Evolutionary conservation across 1,139 yeast genomes (phyloP), one percentile per base, ranked within the genome.

Genomic region (Magnusiomyces tetraspermus): DNA sequence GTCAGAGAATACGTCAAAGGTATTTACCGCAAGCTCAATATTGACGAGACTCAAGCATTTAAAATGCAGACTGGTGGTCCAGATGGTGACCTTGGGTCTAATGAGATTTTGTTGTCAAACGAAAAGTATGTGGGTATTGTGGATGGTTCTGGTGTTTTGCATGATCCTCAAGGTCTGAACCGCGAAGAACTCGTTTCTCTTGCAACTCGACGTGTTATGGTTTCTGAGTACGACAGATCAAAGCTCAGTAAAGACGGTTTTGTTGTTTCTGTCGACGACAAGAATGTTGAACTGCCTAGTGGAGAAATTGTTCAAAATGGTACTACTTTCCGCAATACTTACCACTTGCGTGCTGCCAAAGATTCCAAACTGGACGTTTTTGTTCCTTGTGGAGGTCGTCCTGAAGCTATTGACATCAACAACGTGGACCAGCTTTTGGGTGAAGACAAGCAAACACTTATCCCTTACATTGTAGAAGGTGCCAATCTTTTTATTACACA

Each of bases 351-450:
- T 57, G 78, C 82, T 61, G 31, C 26, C 21, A 81, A 83, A 59
- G 76, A 78, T 58, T 82, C 78, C 61, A 84, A 85, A 53, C 75
- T 80, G 50, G 82, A 81, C 37, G 76, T 90, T 60, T 89, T 92
- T 71, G 97, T 90, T 48, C 98, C 98, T 55, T 92, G 98, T 71
- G 98, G 98, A 71, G 98, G 98, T 62, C 85, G 98, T 71, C 98
- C 98, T 57, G 92, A 86, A 61, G 95, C 97, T 19, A 84, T 92
- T 69, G 95, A 90, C 69, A 82, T 92, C 59, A 83, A 83, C 68
- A 92, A 86, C 64, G 95, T 90, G 55, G 73, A 76, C 59, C 74
- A 74, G 52, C 80, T 89, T 61, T 80, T 92, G 61, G 88, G 86
- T 67, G 80, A 79, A 63, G 83, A 92, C 42, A 95, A 95, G 55